Percentiles rank a stretch among this genome's conserved stretches.
phyloP scores from a whole-genome alignment of 352 stramenopile genomes.

The Phytophthora pisi region DNA sequence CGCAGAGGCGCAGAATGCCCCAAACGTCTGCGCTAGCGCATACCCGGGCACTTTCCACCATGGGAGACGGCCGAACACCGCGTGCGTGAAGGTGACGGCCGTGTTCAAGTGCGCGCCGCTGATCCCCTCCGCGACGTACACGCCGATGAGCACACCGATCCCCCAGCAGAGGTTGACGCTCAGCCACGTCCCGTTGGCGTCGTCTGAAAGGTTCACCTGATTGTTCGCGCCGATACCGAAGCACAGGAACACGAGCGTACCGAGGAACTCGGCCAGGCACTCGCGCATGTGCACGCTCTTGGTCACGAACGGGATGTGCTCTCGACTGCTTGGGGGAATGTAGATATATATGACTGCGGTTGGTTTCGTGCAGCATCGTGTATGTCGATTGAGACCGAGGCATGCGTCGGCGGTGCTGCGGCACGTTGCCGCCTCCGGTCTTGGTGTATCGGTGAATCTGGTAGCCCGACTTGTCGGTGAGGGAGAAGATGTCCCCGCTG shows the following conservation, averaged over 20 bases:
- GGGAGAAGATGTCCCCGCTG: conserved; percentile 34
- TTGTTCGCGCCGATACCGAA: conserved; percentile 62
- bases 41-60: conserved; percentile 57
- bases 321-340: conserved; percentile 12
- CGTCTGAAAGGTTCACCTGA: conserved; percentile 52
- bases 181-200: conserved; percentile 56
- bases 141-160: conserved; percentile 41
- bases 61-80: conserved; percentile 42
- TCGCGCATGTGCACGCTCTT: conserved; percentile 50
- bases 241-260: conserved; percentile 53
- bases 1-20: conserved; percentile 44
- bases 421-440: conserved; percentile 5
- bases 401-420: conserved; percentile 16
- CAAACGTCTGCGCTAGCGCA: conserved; percentile 39
- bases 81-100: conserved; percentile 53
- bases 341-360: conserved; percentile 21
- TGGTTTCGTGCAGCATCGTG: conserved; percentile 33
- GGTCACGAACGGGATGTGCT: conserved; percentile 37
- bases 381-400: conserved; percentile 22
- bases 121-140: conserved; percentile 50
- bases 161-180: conserved; percentile 57
- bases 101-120: conserved; percentile 65
- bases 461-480: conserved; percentile 39
- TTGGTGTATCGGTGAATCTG: conserved; percentile 17
- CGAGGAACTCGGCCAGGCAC: conserved; percentile 56